Percentiles rank a stretch among this genome's conserved stretches.
Conservation (phyloP, 768 basidiomycete species). For the Podaxis sp. region DNA sequence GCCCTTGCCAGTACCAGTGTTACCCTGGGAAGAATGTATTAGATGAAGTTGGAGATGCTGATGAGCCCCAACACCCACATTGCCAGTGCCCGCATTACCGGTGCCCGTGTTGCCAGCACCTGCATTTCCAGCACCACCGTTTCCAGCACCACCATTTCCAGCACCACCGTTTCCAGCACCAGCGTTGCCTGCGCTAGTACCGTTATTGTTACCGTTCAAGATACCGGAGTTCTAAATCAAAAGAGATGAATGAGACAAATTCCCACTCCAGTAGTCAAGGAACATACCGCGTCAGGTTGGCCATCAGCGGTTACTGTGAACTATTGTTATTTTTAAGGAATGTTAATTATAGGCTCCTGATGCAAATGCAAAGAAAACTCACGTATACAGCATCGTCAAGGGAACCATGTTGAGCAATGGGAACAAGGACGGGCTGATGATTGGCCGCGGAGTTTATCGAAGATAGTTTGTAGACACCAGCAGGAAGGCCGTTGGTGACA, state of each 20-base stretch:
- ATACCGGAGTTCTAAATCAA: constrained; percentile 2
- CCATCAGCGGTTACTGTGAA: constrained; percentile 18
- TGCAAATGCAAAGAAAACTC: constrained; percentile 21
- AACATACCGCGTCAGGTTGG: constrained; percentile 8
- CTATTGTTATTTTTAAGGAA: constrained; percentile 6
- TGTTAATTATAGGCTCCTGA: background rate
- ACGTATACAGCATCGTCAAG: constrained; percentile 60
- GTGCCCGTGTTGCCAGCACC: constrained; percentile 2
- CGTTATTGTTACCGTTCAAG: background rate
- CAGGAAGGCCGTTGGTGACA: constrained; percentile 54
- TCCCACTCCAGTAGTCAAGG: background rate
- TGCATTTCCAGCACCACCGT: constrained; percentile 13
- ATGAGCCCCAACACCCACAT: background rate
- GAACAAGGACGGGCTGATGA: constrained; percentile 58
- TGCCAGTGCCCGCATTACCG: constrained; percentile 6
- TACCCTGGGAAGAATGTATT: background rate
- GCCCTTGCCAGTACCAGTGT: constrained; percentile 4
- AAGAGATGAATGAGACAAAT: background rate
- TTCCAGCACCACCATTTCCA: constrained; percentile 6
- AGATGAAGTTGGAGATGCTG: background rate
- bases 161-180: constrained; percentile 8
- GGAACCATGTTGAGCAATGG: constrained; percentile 58
- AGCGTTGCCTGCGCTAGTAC: background rate
- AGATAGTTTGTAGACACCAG: constrained; percentile 56
- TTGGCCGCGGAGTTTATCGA: constrained; percentile 59